Conservation (phyloP, 257 asterid genomes). For the Mentha longifolia region DNA sequence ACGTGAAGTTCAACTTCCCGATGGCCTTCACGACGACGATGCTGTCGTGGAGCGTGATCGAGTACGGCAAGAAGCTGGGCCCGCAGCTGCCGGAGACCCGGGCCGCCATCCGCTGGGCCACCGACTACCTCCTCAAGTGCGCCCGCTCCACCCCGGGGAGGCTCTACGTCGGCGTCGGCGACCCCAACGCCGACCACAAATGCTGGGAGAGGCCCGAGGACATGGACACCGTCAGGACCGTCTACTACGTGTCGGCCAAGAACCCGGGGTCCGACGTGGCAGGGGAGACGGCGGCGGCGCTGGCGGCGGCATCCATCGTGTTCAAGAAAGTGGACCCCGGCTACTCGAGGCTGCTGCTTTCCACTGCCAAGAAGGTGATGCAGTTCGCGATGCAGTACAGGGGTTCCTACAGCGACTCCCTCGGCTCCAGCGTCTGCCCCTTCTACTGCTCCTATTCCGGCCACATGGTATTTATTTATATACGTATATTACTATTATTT, state of each 20-base stretch:
- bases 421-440: conserved; percentile 73
- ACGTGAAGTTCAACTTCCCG: conserved; percentile 84
- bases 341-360: conserved; percentile 56
- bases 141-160: conserved; percentile 71
- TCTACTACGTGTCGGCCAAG: conserved; percentile 58
- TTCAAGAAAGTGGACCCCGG: conserved; percentile 56
- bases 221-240: conserved; percentile 72
- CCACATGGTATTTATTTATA: too few relatives aligned
- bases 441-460: conserved; percentile 91
- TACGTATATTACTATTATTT: too few relatives aligned
- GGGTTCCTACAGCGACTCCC: conserved; percentile 81
- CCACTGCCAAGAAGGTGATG: conserved; percentile 63
- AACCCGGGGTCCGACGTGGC: conserved; percentile 95
- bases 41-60: conserved; percentile 81
- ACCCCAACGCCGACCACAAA: conserved; percentile 73
- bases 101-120: conserved; percentile 80
- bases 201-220: conserved; percentile 97
- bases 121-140: conserved; percentile 84
- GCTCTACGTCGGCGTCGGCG: conserved; percentile 89
- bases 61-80: conserved; percentile 69
- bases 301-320: conserved; percentile 87
- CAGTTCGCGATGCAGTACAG: conserved; percentile 67
- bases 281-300: conserved; percentile 88
- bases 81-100: conserved; percentile 48
- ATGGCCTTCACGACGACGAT: conserved; percentile 90